Conservation (phyloP, 148 eudicot species). For the Rhododendron griersonianum region DNA sequence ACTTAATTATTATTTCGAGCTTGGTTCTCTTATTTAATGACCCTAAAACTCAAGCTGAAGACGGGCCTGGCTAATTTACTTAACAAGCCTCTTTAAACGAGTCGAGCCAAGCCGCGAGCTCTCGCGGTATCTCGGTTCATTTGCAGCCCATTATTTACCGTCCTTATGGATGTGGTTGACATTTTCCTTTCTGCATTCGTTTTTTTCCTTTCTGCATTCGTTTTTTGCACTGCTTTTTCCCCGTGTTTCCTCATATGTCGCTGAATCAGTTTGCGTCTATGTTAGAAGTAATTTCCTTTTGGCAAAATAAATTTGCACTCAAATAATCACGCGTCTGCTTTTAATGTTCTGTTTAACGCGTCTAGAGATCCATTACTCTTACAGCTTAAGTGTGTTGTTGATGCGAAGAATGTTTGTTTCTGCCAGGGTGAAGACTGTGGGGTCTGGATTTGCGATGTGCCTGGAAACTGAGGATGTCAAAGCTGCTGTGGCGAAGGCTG, state of each 20-base stretch:
- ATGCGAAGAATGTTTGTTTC: neutral
- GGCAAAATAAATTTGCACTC: neutral
- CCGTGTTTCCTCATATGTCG: neutral
- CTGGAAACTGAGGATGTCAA: slow-evolving; percentile 65
- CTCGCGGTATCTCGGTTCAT: neutral
- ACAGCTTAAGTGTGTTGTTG: neutral
- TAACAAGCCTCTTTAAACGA: neutral
- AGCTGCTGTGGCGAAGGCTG: slow-evolving; percentile 55
- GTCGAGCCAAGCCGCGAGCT: neutral
- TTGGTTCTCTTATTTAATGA: neutral
- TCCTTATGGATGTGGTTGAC: neutral
- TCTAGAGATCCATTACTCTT: neutral
- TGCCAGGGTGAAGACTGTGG: slow-evolving; percentile 35
- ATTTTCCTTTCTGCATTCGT: neutral
- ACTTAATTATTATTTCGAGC: neutral
- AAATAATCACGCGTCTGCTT: neutral
- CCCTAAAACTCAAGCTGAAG: neutral
- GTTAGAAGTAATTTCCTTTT: too few species aligned
- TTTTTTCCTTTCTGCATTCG: neutral
- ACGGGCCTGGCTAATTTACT: neutral
- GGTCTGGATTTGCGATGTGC: slow-evolving; percentile 33
- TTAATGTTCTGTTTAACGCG: neutral
- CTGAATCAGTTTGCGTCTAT: neutral
- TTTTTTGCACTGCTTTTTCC: neutral
- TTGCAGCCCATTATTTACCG: neutral